phyloP scores from a whole-genome alignment of 257 asterid genomes.

The Scutellaria barbata region DNA sequence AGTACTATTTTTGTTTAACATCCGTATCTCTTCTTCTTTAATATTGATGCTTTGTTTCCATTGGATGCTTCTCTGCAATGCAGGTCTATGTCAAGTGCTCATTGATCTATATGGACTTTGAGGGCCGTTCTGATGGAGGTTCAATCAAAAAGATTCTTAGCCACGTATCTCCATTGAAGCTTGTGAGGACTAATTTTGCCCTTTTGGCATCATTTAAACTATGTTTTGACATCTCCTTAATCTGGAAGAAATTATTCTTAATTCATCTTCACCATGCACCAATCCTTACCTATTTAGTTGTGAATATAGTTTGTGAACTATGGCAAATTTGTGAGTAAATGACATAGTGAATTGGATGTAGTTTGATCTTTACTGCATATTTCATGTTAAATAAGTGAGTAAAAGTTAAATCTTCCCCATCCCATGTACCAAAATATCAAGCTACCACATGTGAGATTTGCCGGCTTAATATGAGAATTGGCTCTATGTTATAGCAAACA shows the following conservation, averaged over 20 bases:
- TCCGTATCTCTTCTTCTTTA: conserved; percentile 5
- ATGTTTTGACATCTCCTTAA: neutral
- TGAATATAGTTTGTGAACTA: no score
- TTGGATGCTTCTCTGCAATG: conserved; percentile 32
- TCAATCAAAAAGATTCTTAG: conserved; percentile 91
- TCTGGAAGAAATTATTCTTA: conserved; percentile 21
- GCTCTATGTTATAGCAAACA: conserved; percentile 22
- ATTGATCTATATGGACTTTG: conserved; percentile 87
- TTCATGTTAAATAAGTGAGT: neutral
- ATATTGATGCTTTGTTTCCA: conserved; percentile 26
- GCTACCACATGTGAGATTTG: conserved; percentile 9
- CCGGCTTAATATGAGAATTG: conserved; percentile 26
- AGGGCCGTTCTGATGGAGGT: conserved; percentile 98
- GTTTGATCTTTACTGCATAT: neutral
- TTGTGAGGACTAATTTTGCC: conserved; percentile 56
- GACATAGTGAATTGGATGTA: neutral
- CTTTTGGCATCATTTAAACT: conserved; percentile 27
- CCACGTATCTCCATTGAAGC: conserved; percentile 94
- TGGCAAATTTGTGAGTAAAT: conserved; percentile 2
- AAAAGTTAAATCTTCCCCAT: neutral
- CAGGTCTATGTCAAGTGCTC: conserved; percentile 94
- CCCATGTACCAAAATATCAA: neutral
- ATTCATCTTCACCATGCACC: conserved; percentile 10
- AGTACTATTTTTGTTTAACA: conserved; percentile 14
- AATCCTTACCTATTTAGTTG: conserved; percentile 13